A percentile compares a stretch with the other conserved stretches of the same genome.
These are phyloP conservation scores for Kingdonia uniflora DNA, from an alignment of 164 flowering plant genomes.

Conservation along the genomic window DNA sequence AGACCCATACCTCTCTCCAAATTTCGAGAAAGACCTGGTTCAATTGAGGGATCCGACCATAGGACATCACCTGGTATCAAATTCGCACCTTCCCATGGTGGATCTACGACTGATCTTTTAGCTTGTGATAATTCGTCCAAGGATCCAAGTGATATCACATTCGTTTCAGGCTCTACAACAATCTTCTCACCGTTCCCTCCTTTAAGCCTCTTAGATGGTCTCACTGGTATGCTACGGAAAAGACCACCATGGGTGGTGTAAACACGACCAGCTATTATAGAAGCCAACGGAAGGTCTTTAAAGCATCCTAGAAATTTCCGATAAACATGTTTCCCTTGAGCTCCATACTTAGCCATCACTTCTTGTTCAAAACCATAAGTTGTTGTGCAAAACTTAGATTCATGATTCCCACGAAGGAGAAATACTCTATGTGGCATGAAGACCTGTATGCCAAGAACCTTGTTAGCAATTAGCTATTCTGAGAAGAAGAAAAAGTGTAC, in stretches of 20 bases:
- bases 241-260: constrained; percentile 98
- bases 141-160: constrained; percentile 58
- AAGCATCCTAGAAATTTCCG: constrained; percentile 90
- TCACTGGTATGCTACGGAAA: constrained; percentile 48
- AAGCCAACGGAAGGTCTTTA: constrained; percentile 90
- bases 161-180: constrained; percentile 21
- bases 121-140: constrained; percentile 79
- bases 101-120: constrained; percentile 88
- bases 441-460: constrained; percentile 40
- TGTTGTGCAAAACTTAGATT: constrained; percentile 96
- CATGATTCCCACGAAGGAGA: constrained; percentile 98
- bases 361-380: constrained; percentile 96
- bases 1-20: constrained; percentile 91
- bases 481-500: too few species aligned
- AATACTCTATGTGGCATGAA: constrained; percentile 71
- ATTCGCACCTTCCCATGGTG: constrained; percentile 92
- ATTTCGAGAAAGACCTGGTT: constrained; percentile 82
- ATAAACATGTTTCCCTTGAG: constrained; percentile 76
- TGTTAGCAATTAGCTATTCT: too few species aligned
- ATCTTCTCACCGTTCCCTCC: constrained; percentile 60
- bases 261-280: constrained; percentile 70
- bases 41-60: constrained; percentile 98
- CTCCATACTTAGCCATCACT: constrained; percentile 78
- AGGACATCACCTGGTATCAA: constrained; percentile 96
- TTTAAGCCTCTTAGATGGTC: constrained; percentile 50